Evolutionary conservation across 768 basidiomycete species (phyloP), one percentile per base, ranked within the genome.

Genomic region (Leccinum broughii): DNA sequence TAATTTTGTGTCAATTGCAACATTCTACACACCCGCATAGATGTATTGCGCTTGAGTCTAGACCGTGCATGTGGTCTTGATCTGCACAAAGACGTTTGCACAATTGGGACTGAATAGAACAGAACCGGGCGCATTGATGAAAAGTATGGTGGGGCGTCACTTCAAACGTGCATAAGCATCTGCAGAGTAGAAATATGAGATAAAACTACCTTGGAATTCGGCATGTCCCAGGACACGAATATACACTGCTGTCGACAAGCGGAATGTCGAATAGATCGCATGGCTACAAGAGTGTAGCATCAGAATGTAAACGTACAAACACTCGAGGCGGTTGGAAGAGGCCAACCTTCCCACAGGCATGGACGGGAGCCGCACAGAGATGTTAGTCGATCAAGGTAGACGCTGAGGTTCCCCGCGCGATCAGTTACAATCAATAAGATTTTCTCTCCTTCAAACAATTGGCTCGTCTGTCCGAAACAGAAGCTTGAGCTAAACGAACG

Each of bases 341-440:
- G 1, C 70, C 57, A 57, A 80, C 86, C 77, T 79, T 70, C 24
- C 84, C 86, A 55, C 87, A 88, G 41, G 78, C 78, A 60, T 88
- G 87, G 0, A 78, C 65, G 26, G 72, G 68, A 3, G 84, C 83
- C 0, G 84, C 78, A 63, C 86, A 88, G 54, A 79, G 59, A 63
- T 87, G 87, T 10, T 78, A 77, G 57, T 0, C 32, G 26, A 1
- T 83, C 83, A 17, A 80, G 60, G 56, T 73, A 84, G 3, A 85
- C 66, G 22, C 57, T 64, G 15, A 82, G 37, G 34, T 74, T 68
- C 8, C 75, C 32, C 0, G 51, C 24, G 6, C 66, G 60, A 63
- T 80, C 76, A 8, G 77, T 71, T 6, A 80, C 58, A 1, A 85
- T 69, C 4, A 84, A 64, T 10, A 85, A 67, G 3, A 81, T 70